phyloP scores from a whole-genome alignment of 257 asterid species.

The Solanum okadae region DNA sequence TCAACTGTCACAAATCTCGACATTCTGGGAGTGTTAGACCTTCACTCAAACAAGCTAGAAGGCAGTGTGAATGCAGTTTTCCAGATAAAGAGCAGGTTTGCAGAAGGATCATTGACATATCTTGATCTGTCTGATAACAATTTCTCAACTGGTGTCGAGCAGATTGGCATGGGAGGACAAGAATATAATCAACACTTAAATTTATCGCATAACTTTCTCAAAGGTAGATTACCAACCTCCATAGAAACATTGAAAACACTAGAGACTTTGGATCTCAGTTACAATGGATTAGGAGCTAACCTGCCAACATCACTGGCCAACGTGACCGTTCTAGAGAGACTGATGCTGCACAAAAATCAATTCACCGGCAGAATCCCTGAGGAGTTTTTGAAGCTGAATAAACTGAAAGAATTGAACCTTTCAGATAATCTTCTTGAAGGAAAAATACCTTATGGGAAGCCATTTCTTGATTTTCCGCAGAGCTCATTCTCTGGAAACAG shows the following conservation, averaged over 20 bases:
- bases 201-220: slow-evolving; percentile 31
- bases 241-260: slow-evolving; percentile 18
- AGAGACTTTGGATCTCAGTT: slow-evolving; percentile 48
- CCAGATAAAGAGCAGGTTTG: slow-evolving; percentile 14
- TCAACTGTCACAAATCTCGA: slow-evolving; percentile 25
- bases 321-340: slow-evolving; percentile 21
- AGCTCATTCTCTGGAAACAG: slow-evolving; percentile 38
- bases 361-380: slow-evolving; percentile 47
- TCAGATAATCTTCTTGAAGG: slow-evolving; percentile 49
- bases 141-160: slow-evolving; percentile 27
- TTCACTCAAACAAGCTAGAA: slow-evolving; percentile 40
- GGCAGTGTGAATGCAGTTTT: slow-evolving; percentile 29
- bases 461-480: slow-evolving; percentile 40
- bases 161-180: slow-evolving; percentile 27
- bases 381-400: slow-evolving; percentile 28
- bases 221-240: slow-evolving; percentile 35
- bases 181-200: slow-evolving; percentile 18
- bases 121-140: slow-evolving; percentile 45
- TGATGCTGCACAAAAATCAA: slow-evolving; percentile 54
- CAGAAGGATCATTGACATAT: slow-evolving; percentile 17
- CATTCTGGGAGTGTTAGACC: slow-evolving; percentile 31
- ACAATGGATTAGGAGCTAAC: slow-evolving; percentile 25
- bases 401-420: slow-evolving; percentile 38
- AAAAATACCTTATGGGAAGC: slow-evolving; percentile 49
- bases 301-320: slow-evolving; percentile 37